Conservation (phyloP, 139 green algal genomes). For the Picocystis salinarum region DNA sequence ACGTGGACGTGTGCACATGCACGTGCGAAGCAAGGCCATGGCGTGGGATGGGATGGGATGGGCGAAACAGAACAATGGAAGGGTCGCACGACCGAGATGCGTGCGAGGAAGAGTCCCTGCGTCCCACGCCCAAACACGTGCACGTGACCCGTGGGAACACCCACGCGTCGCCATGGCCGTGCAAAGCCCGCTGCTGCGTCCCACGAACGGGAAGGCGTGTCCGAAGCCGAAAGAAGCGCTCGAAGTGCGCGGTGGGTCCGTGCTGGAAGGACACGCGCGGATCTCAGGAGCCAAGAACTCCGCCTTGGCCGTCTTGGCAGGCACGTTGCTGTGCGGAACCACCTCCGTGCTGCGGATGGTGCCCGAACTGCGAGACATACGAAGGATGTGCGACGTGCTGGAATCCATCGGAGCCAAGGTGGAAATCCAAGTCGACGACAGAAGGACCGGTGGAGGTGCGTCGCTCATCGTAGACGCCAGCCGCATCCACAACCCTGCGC, state of each 20-base stretch:
- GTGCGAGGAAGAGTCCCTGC: too few species aligned
- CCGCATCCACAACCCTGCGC: conserved; percentile 4
- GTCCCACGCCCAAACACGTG: too few species aligned
- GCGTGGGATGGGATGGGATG: too few species aligned
- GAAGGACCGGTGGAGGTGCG: too few species aligned
- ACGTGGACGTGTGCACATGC: too few species aligned
- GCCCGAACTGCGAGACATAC: conserved; percentile 21
- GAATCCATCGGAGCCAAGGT: conserved; percentile 16
- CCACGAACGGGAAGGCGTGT: too few species aligned
- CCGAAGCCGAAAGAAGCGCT: neutral
- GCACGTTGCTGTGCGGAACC: conserved; percentile 10
- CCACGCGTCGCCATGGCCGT: too few species aligned
- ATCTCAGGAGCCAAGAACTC: conserved; percentile 31
- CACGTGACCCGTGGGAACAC: too few species aligned
- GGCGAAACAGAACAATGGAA: too few species aligned
- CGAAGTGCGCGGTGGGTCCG: neutral
- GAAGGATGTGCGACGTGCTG: conserved; percentile 19
- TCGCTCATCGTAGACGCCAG: conserved; percentile 15
- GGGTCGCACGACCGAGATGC: too few species aligned
- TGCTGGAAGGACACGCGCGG: conserved; percentile 17
- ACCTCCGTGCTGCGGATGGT: conserved; percentile 2
- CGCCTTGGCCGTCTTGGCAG: conserved; percentile 23
- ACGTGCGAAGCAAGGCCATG: too few species aligned
- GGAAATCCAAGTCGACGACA: conserved; percentile 10
- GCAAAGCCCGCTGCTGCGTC: too few species aligned